Evolutionary conservation across 805 yeast genomes (phyloP).

Genomic region (Candida piceae): DNA sequence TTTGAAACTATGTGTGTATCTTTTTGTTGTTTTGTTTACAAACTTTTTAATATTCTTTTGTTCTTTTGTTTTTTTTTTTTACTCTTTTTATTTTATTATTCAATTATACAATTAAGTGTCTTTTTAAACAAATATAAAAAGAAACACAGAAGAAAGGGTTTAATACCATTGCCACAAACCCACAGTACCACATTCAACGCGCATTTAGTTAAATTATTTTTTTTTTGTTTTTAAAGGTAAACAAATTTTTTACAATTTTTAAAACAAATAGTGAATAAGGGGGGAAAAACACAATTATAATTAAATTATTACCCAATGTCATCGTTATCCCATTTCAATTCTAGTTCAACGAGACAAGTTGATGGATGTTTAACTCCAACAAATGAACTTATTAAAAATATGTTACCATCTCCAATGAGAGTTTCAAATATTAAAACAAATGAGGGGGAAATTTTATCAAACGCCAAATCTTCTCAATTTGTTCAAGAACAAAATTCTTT

Average conservation of each 20-base stretch:
- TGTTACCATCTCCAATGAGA: conserved; percentile 1
- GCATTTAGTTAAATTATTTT: background rate
- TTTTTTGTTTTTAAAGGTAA: background rate
- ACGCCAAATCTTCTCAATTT: too few species aligned
- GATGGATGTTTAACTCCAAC: conserved; percentile 26
- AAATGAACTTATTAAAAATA: conserved; percentile 8
- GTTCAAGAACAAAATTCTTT: conserved; percentile 5
- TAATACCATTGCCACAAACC: background rate
- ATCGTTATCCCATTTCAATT: conserved; percentile 10
- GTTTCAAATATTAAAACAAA: too few species aligned
- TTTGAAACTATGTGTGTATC: background rate
- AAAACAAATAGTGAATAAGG: too few species aligned
- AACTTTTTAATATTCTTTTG: too few species aligned
- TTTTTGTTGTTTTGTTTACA: too few species aligned
- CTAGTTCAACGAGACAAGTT: conserved; percentile 17
- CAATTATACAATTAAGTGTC: background rate
- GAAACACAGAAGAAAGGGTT: too few species aligned
- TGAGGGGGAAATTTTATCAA: too few species aligned
- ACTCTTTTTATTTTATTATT: background rate
- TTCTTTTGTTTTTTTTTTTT: too few species aligned
- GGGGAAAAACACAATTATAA: too few species aligned
- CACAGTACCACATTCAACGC: background rate
- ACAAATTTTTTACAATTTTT: background rate
- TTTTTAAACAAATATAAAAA: too few species aligned
- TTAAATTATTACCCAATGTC: conserved; percentile 3